These are phyloP conservation scores for Coprinopsis strossmayeri DNA, from an alignment of 768 basidiomycete genomes.

Conservation along the genomic window DNA sequence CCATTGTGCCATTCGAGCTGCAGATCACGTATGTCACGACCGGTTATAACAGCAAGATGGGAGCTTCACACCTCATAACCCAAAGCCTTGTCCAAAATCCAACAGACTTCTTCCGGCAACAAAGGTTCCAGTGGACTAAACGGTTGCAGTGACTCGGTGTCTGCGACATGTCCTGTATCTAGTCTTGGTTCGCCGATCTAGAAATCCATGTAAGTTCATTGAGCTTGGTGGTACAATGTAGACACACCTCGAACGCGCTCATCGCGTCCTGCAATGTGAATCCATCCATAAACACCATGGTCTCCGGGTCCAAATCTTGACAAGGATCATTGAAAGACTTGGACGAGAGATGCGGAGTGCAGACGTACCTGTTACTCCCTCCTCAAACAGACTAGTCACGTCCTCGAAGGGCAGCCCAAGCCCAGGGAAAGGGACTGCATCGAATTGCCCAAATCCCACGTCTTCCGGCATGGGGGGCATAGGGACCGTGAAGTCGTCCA, in stretches of 20 bases:
- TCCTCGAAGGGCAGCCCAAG: slow-evolving; percentile 54
- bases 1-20: slow-evolving; percentile 92
- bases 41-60: slow-evolving; percentile 2
- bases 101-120: slow-evolving; percentile 77
- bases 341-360: not conserved
- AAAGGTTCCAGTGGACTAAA: slow-evolving; percentile 64
- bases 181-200: slow-evolving; percentile 89
- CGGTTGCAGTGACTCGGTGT: slow-evolving; percentile 25
- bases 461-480: no score
- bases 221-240: slow-evolving; percentile 1
- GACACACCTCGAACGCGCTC: slow-evolving; percentile 78
- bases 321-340: slow-evolving; percentile 8
- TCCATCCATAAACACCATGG: slow-evolving; percentile 58
- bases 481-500: not conserved
- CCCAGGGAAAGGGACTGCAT: slow-evolving; percentile 38
- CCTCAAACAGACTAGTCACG: slow-evolving; percentile 51
- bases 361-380: slow-evolving; percentile 55
- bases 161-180: slow-evolving; percentile 68
- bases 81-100: slow-evolving; percentile 76
- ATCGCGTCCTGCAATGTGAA: slow-evolving; percentile 86
- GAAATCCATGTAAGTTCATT: slow-evolving; percentile 7
- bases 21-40: not conserved
- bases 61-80: slow-evolving; percentile 62
- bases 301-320: slow-evolving; percentile 55
- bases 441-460: not conserved